phyloP scores from a whole-genome alignment of 495 filamentous ascomycete genomes.

The Tuber indicum region DNA sequence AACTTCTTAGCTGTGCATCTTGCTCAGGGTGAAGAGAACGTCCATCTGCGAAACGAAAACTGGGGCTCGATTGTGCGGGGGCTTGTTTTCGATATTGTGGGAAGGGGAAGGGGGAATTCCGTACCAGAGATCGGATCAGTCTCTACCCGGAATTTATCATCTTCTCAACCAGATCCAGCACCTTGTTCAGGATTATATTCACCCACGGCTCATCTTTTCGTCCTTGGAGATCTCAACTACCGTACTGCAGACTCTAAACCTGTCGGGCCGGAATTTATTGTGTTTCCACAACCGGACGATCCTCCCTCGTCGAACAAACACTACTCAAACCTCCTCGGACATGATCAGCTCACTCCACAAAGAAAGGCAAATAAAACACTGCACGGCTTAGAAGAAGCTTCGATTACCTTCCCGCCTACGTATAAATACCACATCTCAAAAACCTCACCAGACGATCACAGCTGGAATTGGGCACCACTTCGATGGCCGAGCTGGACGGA shows the following conservation, averaged over 20 bases:
- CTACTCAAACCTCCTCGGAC: constrained; percentile 56
- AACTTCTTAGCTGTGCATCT: constrained; percentile 87
- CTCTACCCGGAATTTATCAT: constrained; percentile 14
- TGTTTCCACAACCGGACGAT: constrained; percentile 57
- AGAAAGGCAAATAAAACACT: constrained; percentile 57
- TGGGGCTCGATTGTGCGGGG: constrained; percentile 75
- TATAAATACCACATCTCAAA: constrained; percentile 65
- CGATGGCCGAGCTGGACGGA: constrained; percentile 95
- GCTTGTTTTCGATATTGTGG: constrained; percentile 60
- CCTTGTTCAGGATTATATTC: constrained; percentile 54
- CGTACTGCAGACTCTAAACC: constrained; percentile 64
- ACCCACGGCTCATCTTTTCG: constrained; percentile 67
- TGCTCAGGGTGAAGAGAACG: constrained; percentile 70
- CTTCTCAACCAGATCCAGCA: constrained; percentile 5
- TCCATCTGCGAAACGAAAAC: constrained; percentile 67
- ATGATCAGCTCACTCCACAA: constrained; percentile 74
- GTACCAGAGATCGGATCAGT: constrained; percentile 28
- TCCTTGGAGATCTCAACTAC: constrained; percentile 93
- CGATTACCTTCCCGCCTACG: constrained; percentile 77
- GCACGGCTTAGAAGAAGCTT: constrained; percentile 68
- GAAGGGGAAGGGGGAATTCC: constrained; percentile 35
- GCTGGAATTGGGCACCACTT: constrained; percentile 68
- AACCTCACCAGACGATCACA: constrained; percentile 45
- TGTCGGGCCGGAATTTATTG: constrained; percentile 45
- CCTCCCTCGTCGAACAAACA: constrained; percentile 46